Evolutionary conservation across 1,284 basidiomycete species (phyloP).

Genomic region (Apiotrichum veenhuisii): DNA sequence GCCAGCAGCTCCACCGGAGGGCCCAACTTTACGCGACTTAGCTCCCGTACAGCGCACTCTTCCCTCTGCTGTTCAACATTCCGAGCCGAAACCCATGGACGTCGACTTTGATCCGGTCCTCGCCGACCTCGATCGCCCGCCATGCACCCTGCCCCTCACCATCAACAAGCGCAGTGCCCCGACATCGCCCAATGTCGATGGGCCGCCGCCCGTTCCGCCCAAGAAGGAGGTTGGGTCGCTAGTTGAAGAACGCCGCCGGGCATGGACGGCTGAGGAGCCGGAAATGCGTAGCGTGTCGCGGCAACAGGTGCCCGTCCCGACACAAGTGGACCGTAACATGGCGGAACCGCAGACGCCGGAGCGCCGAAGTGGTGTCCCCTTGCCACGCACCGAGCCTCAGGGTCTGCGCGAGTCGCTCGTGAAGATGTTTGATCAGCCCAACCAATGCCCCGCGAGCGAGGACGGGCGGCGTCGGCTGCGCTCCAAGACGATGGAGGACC

Average conservation of each 20-base stretch:
- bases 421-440: conserved; percentile 29
- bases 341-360: not conserved
- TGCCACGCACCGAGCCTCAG: conserved; percentile 3
- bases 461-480: not conserved
- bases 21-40: not conserved
- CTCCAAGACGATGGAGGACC: conserved; percentile 14
- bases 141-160: not conserved
- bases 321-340: not conserved
- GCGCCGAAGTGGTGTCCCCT: not conserved
- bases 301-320: not conserved
- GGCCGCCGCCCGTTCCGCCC: conserved; percentile 7
- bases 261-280: not conserved
- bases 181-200: not conserved
- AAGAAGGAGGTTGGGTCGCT: conserved; percentile 2
- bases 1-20: not conserved
- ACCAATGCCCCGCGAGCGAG: not conserved
- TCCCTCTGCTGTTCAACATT: too few relatives aligned
- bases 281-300: not conserved
- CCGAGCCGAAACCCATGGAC: not conserved
- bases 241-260: conserved; percentile 1
- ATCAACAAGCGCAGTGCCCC: not conserved
- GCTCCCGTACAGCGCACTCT: not conserved
- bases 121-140: not conserved
- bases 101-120: not conserved
- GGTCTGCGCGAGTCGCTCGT: conserved; percentile 30